These are phyloP conservation scores for Gnomoniopsis smithogilvyi DNA, from an alignment of 2,329 filamentous ascomycete genomes.

Conservation along the genomic window DNA sequence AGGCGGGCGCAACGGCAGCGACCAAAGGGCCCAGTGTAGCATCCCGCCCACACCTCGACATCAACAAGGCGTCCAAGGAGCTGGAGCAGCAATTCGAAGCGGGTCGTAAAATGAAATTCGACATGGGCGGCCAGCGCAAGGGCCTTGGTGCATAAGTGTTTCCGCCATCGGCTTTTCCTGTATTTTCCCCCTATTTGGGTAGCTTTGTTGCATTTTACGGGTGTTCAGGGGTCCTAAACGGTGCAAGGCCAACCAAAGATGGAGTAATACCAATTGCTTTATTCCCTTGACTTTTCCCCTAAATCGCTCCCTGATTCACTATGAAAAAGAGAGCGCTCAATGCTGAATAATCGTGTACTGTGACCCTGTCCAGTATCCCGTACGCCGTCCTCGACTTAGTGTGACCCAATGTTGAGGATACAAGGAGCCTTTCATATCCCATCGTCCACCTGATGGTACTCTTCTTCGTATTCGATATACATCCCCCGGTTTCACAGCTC, in stretches of 20 bases:
- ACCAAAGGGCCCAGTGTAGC: constrained; percentile 1
- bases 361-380: constrained; percentile 9
- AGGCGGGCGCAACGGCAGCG: constrained; percentile 30
- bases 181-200: background rate
- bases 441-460: background rate
- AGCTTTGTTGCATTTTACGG: background rate
- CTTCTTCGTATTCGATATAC: background rate
- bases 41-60: constrained; percentile 29
- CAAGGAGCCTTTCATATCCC: background rate
- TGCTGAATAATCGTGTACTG: constrained; percentile 6
- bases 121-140: constrained; percentile 44
- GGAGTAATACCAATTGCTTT: constrained; percentile 9
- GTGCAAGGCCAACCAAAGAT: background rate
- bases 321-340: background rate
- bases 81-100: constrained; percentile 55
- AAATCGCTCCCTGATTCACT: background rate
- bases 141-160: constrained; percentile 48
- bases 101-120: constrained; percentile 55
- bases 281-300: constrained; percentile 1
- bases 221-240: background rate
- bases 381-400: background rate
- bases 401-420: background rate
- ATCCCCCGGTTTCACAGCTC: background rate
- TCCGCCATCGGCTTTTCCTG: too few relatives aligned
- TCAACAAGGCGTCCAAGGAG: constrained; percentile 44